Conservation (phyloP, 2,329 filamentous ascomycete species). For the Chaetomium sp. region DNA sequence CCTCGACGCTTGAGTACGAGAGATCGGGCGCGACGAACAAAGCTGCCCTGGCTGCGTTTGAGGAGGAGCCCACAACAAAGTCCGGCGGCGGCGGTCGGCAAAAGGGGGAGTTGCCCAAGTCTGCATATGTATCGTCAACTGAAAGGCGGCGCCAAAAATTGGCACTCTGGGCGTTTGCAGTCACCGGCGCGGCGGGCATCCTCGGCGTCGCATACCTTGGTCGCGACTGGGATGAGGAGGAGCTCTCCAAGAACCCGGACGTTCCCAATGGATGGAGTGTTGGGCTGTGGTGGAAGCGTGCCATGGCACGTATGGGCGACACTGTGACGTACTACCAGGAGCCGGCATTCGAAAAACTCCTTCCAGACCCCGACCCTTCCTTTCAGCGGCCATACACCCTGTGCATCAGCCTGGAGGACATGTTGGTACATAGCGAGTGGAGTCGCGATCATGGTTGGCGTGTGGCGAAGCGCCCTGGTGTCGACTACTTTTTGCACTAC, state of each 20-base stretch:
- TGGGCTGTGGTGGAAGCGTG: constrained; percentile 71
- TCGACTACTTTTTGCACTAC: constrained; percentile 96
- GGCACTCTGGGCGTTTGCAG: constrained; percentile 66
- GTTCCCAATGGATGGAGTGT: constrained; percentile 75
- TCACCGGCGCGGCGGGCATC: constrained; percentile 50
- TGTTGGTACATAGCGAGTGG: constrained; percentile 94
- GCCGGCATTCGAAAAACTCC: constrained; percentile 85
- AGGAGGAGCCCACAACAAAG: constrained; percentile 30
- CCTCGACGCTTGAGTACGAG: constrained; percentile 81
- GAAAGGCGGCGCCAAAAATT: constrained; percentile 74
- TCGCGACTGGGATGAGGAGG: constrained; percentile 79
- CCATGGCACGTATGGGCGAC: constrained; percentile 65
- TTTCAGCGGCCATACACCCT: constrained; percentile 86
- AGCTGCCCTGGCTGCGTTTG: constrained; percentile 31
- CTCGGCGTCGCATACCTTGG: constrained; percentile 68
- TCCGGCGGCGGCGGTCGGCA: constrained; percentile 46
- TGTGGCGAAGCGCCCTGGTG: constrained; percentile 85
- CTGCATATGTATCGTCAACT: constrained; percentile 82
- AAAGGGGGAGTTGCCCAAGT: constrained; percentile 63
- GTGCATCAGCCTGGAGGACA: constrained; percentile 85
- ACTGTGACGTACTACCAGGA: constrained; percentile 91
- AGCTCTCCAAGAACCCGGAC: constrained; percentile 61
- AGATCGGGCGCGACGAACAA: constrained; percentile 42
- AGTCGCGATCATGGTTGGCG: constrained; percentile 90
- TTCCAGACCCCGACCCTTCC: constrained; percentile 73